phyloP scores from a whole-genome alignment of 768 basidiomycete genomes.

The Lactarius trivialis region DNA sequence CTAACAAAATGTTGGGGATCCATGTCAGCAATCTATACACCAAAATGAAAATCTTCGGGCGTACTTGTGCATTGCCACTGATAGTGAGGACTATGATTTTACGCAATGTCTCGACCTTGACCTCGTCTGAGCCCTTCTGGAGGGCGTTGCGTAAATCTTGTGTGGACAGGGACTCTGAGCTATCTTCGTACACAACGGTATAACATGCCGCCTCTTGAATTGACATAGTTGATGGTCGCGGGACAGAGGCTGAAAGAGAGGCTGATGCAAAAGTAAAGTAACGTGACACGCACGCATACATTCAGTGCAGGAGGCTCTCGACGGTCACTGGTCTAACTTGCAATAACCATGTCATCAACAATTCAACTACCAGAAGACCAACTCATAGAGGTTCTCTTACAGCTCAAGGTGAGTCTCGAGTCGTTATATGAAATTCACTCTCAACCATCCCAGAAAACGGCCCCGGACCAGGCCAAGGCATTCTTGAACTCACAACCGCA shows the following conservation, averaged over 20 bases:
- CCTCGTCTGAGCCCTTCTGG: conserved; percentile 94
- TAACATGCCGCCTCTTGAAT: conserved; percentile 61
- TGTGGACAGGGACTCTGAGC: conserved; percentile 66
- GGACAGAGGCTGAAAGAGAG: not conserved
- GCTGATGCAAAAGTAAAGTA: not conserved
- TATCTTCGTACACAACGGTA: conserved; percentile 71
- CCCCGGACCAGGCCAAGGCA: conserved; percentile 57
- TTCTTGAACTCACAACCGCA: conserved; percentile 70
- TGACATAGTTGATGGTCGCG: conserved; percentile 27
- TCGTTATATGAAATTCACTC: not conserved
- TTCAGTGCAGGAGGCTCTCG: too few species aligned
- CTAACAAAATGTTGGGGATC: conserved; percentile 34
- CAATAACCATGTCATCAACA: conserved; percentile 41
- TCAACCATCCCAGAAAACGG: conserved; percentile 51
- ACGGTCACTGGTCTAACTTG: too few species aligned
- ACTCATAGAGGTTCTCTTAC: conserved; percentile 66
- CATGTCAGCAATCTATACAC: not conserved
- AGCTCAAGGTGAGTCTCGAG: conserved; percentile 47
- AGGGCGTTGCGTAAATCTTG: conserved; percentile 76
- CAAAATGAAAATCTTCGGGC: conserved; percentile 24
- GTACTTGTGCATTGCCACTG: conserved; percentile 88
- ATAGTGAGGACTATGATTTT: conserved; percentile 90
- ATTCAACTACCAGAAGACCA: conserved; percentile 55
- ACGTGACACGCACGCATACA: too few species aligned
- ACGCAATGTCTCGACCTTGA: conserved; percentile 93